phyloP scores from a whole-genome alignment of 2,329 filamentous ascomycete genomes.

The Colletotrichum higginsianum region DNA sequence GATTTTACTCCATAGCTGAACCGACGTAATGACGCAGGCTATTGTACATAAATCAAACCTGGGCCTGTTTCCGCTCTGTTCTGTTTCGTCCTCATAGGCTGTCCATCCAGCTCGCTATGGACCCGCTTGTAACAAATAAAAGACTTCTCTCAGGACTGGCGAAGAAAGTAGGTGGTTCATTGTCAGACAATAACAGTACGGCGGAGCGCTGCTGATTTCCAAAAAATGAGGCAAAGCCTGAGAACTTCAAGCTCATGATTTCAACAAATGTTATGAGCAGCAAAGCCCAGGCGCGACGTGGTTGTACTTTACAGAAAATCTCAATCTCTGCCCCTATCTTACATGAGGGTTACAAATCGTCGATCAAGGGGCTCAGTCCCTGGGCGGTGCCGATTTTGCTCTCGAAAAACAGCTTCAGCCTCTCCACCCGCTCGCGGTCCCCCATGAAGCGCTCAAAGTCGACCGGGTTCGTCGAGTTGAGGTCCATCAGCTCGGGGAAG shows the following conservation, averaged over 20 bases:
- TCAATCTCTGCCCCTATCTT: too few relatives aligned
- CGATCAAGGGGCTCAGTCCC: conserved; percentile 56
- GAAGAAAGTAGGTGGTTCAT: too few relatives aligned
- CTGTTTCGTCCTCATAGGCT: background rate
- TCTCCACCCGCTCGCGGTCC: conserved; percentile 58
- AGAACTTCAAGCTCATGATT: too few relatives aligned
- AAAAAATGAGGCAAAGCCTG: too few relatives aligned
- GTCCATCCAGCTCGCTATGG: background rate
- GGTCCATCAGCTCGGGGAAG: conserved; percentile 49
- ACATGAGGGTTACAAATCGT: conserved; percentile 8
- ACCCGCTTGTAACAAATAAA: background rate
- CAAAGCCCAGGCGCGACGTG: too few relatives aligned
- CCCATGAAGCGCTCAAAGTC: conserved; percentile 59
- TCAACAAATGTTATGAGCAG: too few relatives aligned
- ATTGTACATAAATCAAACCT: background rate
- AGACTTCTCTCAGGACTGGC: too few relatives aligned
- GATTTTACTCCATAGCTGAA: too few relatives aligned
- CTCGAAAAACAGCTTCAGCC: conserved; percentile 59
- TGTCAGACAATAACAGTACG: too few relatives aligned
- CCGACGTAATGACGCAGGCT: background rate
- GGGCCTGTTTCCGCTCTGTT: background rate
- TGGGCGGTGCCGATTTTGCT: conserved; percentile 57
- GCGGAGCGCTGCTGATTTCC: too few relatives aligned
- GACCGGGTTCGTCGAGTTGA: conserved; percentile 53
- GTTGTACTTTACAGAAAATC: too few relatives aligned